These are phyloP conservation scores for Yamadazyma diospyri DNA, from an alignment of 1,139 yeast species.

Conservation along the genomic window DNA sequence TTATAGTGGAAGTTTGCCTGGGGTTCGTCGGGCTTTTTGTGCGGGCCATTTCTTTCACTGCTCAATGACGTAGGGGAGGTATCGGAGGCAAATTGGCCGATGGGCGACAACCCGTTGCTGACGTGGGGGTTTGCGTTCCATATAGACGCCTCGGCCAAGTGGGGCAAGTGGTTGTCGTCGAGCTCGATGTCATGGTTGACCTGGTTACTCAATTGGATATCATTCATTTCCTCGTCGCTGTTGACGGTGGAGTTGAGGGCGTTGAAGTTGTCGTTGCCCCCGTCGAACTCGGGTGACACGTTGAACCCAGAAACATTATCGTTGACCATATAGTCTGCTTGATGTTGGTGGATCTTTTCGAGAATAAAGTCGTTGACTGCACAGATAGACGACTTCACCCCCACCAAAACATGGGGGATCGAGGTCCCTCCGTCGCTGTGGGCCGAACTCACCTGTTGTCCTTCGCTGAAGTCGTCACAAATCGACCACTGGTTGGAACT, in stretches of 20 bases:
- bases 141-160: constrained; percentile 8
- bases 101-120: constrained; percentile 21
- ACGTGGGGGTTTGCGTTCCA: constrained; percentile 22
- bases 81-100: constrained; percentile 24
- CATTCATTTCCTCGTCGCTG: constrained; percentile 10
- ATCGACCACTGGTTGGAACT: constrained; percentile 72
- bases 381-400: constrained; percentile 48
- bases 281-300: background rate
- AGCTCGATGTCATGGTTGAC: constrained; percentile 3
- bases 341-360: constrained; percentile 31
- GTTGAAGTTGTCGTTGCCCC: background rate
- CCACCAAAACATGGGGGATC: constrained; percentile 54
- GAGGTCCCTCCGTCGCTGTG: constrained; percentile 52
- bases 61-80: constrained; percentile 22
- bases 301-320: constrained; percentile 2
- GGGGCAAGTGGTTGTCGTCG: background rate
- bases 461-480: constrained; percentile 80
- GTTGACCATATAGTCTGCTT: constrained; percentile 13
- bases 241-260: constrained; percentile 8
- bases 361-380: constrained; percentile 53
- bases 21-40: constrained; percentile 11
- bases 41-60: constrained; percentile 13
- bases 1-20: constrained; percentile 14
- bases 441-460: constrained; percentile 72
- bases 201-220: background rate